Evolutionary conservation across 768 basidiomycete species (phyloP), one percentile per base, ranked within the genome.

Genomic region (Suillus alpinus): DNA sequence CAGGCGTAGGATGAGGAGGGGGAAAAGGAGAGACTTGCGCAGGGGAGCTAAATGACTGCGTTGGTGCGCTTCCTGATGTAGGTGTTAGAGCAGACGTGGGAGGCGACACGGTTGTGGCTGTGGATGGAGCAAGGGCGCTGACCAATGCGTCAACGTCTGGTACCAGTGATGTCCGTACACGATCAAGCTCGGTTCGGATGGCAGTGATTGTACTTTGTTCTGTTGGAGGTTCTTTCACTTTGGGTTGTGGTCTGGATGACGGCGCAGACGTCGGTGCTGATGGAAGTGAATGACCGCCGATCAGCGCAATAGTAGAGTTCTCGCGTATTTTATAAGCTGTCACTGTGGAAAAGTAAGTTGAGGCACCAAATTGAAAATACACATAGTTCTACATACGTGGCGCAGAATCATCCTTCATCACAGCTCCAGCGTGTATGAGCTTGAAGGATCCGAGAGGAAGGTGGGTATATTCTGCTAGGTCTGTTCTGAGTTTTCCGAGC

Each of bases 401-500:
- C 8, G 85, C 82, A 60, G 76, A 71, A 71, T 94, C 87, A 70
- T 96, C 93, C 66, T 88, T 89, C 83, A 98, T 89, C 73, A 97
- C 84, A 1, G 92, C 94, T 41, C 96, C 96, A 50, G 89, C 85
- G 76, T 91, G 88, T 64, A 98, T 86, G 68, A 98, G 83, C 72
- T 94, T 93, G 82, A 97, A 92, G 32, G 83, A 82, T 64, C 81
- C 68, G 32, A 75, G 72, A 0, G 88, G 84, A 13, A 98, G 81
- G 58, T 87, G 86, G 2, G 92, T 95, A 68, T 88, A 85, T 6
- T 87, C 81, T 14, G 92, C 87, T 56, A 97, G 77, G 23, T 82
- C 78, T 4, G 78, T 65, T 41, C 90, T 82, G 56, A 95, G 73
- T 8, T 75, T 74, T 29, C 78, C 77, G 51, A 95, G 81, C 13